Evolutionary conservation across 495 filamentous ascomycete species (phyloP), one percentile per base, ranked within the genome.

Genomic region (Parathielavia appendiculata): DNA sequence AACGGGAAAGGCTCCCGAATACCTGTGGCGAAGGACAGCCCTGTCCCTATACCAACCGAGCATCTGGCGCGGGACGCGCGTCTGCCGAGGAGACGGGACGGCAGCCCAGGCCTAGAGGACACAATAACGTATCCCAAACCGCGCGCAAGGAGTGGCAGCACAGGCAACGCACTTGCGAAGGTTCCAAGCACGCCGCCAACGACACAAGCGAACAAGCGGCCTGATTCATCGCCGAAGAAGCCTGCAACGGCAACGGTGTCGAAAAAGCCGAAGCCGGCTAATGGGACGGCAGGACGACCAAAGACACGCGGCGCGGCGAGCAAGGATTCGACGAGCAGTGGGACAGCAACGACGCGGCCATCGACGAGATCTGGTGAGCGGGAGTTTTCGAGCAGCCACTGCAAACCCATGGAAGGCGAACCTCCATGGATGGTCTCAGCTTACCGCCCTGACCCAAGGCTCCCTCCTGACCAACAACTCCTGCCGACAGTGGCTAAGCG

Each of bases 401-500:
- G 71, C 70, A 89, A 90, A 62, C 83, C 86, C 36, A 92, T 91
- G 13, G 95, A 97, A 74, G 95, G 93, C 16, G 92, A 97, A 51
- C 88, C 93, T 9, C 95, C 95, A 39, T 97, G 95, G 93, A 82
- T 97, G 71, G 85, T 91, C 17, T 86, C 86, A 0, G 93, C 95
- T 76, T 98, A 96, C 70, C 95, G 93, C 65, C 95, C 93, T 4
- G 93, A 98, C 69, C 93, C 93, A 39, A 85, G 91, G 40, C 80
- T 98, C 14, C 93, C 93, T 40, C 93, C 90, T 13, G 93, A 98
- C 56, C 88, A 97, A 70, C 93, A 98, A 69, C 82, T 98, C 52
- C 82, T 98, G 17, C 93, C 93, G 4, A 98, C 93, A 0, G 90
- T 96, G 58, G 93, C 93, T 41, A 93, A 86, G 65, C 82, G 88